Evolutionary conservation across 495 filamentous ascomycete species (phyloP).

Genomic region (Hypoxylon fuscum): DNA sequence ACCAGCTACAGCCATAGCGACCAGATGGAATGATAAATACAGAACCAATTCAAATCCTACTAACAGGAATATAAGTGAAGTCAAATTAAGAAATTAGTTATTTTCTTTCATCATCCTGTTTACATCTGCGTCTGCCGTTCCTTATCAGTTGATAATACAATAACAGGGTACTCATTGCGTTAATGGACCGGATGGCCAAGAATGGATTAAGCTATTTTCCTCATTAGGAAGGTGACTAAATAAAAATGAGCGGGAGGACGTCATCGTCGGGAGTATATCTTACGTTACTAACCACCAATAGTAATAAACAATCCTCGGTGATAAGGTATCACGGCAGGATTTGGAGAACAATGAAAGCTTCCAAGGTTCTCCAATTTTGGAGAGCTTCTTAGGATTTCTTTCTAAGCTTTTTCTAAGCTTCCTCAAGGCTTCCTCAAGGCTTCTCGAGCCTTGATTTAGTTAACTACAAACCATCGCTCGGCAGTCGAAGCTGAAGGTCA

Average conservation of each 20-base stretch:
- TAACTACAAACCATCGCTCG: background rate
- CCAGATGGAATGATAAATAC: too few relatives aligned
- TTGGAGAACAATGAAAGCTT: background rate
- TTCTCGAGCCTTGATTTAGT: background rate
- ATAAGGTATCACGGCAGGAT: background rate
- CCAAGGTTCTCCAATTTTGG: too few relatives aligned
- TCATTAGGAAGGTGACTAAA: constrained; percentile 9
- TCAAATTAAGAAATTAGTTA: too few relatives aligned
- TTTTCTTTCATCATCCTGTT: too few relatives aligned
- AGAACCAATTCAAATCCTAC: too few relatives aligned
- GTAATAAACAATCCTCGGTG: background rate
- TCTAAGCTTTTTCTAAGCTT: too few relatives aligned
- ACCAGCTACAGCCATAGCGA: too few relatives aligned
- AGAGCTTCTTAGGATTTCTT: too few relatives aligned
- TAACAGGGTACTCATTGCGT: constrained; percentile 21
- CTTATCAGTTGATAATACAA: constrained; percentile 32
- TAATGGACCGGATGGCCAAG: constrained; percentile 8
- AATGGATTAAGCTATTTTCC: constrained; percentile 10
- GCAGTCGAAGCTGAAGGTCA: background rate
- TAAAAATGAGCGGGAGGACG: background rate
- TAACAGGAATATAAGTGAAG: too few relatives aligned
- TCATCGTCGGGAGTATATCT: constrained; percentile 7
- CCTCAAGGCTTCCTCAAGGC: too few relatives aligned
- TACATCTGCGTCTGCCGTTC: too few relatives aligned
- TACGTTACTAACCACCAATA: background rate